Evolutionary conservation across 768 basidiomycete genomes (phyloP), one percentile per base, ranked within the genome.

Genomic region (Trametes cinnabarina): DNA sequence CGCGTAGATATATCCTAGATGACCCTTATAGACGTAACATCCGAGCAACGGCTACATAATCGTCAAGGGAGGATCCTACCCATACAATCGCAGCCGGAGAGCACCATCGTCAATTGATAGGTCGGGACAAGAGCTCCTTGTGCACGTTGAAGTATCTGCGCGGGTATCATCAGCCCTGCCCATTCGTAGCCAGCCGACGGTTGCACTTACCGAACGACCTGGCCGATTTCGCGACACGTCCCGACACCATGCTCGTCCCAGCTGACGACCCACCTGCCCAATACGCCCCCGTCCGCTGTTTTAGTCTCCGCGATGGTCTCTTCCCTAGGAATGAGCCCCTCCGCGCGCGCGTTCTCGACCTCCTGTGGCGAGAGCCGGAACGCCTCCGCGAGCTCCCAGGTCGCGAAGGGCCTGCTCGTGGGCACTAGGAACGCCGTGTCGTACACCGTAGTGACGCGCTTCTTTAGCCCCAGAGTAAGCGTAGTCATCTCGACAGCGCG

Each of bases 271-370:
- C 91, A 92, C 48, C 88, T 74, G 22, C 92, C 92, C 9, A 88
- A 49, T 14, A 90, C 72, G 15, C 77, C 75, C 0, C 87, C 88
- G 12, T 78, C 73, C 37, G 74, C 69, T 62, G 87, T 81, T 41
- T 77, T 63, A 3, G 88, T 92, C 71, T 92, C 91, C 14, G 92
- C 92, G 1, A 92, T 79, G 0, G 91, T 91, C 72, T 93, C 90
- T 64, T 90, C 85, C 56, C 73, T 65, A 5, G 66, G 66, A 5
- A 68, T 52, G 11, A 55, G 59, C 9, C 68, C 63, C 3, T 84
- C 85, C 0, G 79, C 74, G 17, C 73, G 73, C 2, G 71, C 74
- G 37, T 68, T 62, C 20, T 66, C 58, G 4, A 71, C 65, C 60
- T 78, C 76, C 17, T 74, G 68, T 7, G 64, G 59, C 0, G 76